A percentile compares a stretch with the other conserved stretches of the same genome.
Conservation (phyloP, 768 basidiomycete species). For the Leccinum sublutescens region DNA sequence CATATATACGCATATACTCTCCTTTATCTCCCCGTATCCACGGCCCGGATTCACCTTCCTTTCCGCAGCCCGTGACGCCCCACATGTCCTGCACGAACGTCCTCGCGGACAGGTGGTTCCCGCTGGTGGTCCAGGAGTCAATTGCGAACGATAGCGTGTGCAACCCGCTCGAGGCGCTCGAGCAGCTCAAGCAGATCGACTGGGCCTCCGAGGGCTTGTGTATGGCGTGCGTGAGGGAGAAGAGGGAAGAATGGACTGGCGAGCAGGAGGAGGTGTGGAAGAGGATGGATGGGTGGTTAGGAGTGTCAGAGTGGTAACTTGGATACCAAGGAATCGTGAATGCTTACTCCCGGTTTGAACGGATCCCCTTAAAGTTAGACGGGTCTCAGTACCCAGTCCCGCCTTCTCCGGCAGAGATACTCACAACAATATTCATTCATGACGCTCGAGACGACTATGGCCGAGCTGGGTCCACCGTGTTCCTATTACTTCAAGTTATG, state of each 20-base stretch:
- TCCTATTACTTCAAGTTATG: too few relatives aligned
- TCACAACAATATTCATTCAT: too few relatives aligned
- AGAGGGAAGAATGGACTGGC: constrained; percentile 62
- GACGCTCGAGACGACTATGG: too few relatives aligned
- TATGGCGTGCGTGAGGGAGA: constrained; percentile 52
- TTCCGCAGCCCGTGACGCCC: constrained; percentile 44
- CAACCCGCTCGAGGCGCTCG: constrained; percentile 70
- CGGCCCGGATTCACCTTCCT: not conserved
- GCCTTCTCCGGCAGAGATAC: too few relatives aligned
- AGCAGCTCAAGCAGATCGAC: constrained; percentile 53
- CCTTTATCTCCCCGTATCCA: not conserved
- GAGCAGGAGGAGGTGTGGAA: constrained; percentile 62
- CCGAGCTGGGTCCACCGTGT: too few relatives aligned
- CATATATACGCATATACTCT: not conserved
- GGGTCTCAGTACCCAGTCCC: too few relatives aligned
- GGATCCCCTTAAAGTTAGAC: too few relatives aligned
- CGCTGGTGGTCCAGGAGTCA: constrained; percentile 65
- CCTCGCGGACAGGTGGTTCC: constrained; percentile 72
- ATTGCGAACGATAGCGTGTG: constrained; percentile 61
- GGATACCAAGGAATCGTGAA: too few relatives aligned
- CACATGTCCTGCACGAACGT: constrained; percentile 76
- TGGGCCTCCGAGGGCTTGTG: constrained; percentile 64
- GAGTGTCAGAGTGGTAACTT: not conserved
- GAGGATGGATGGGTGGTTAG: constrained; percentile 59
- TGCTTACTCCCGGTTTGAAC: too few relatives aligned